phyloP scores from a whole-genome alignment of 1,284 basidiomycete genomes.

The Neonothopanus nambi region DNA sequence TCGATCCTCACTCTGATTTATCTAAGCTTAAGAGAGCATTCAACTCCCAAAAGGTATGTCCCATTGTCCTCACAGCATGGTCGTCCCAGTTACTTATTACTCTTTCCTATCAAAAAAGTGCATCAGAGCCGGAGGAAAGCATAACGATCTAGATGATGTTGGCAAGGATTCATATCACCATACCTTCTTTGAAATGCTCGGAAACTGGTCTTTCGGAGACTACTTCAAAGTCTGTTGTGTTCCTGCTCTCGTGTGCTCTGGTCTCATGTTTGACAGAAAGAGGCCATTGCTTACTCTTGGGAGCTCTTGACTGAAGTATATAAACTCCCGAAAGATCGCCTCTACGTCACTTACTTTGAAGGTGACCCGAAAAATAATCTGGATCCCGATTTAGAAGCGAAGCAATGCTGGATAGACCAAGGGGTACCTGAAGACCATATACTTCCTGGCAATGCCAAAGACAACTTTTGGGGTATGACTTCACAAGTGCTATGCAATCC shows the following conservation, averaged over 20 bases:
- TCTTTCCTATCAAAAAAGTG: no score
- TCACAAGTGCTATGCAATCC: neutral
- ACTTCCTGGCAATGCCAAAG: constrained; percentile 92
- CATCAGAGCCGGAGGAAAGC: constrained; percentile 97
- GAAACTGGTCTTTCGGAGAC: constrained; percentile 99
- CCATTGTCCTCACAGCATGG: neutral
- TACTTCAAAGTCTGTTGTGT: constrained; percentile 85
- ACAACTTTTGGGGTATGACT: constrained; percentile 96
- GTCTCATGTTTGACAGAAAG: constrained; percentile 58
- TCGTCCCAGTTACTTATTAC: neutral
- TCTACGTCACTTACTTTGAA: constrained; percentile 98
- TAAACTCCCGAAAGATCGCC: constrained; percentile 84
- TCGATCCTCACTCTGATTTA: constrained; percentile 89
- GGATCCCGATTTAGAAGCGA: constrained; percentile 86
- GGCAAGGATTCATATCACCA: constrained; percentile 97
- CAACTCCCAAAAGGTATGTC: constrained; percentile 77
- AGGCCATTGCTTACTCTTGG: constrained; percentile 93
- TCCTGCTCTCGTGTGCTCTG: constrained; percentile 1
- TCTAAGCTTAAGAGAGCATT: constrained; percentile 90
- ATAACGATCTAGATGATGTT: constrained; percentile 98
- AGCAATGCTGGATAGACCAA: constrained; percentile 83
- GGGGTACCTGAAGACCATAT: constrained; percentile 91
- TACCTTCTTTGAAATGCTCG: constrained; percentile 99
- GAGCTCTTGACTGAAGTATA: constrained; percentile 90
- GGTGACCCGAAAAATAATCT: constrained; percentile 88